These are phyloP conservation scores for Steccherinum ochraceum DNA, from an alignment of 768 basidiomycete species.

Conservation along the genomic window DNA sequence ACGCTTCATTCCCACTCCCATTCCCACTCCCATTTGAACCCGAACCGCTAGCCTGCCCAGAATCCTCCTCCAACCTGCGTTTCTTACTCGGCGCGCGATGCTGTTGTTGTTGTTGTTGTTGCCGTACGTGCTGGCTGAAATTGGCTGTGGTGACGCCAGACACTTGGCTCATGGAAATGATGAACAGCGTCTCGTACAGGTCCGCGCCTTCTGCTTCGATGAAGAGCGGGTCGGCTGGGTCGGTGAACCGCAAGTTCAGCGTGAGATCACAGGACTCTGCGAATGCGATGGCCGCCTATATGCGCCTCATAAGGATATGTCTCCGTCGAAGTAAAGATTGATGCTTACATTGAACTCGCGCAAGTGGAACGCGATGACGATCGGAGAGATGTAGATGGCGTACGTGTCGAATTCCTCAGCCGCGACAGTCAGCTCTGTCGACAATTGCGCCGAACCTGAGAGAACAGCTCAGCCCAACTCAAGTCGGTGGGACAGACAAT, in stretches of 20 bases:
- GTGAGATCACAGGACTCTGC: constrained; percentile 64
- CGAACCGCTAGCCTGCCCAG: constrained; percentile 14
- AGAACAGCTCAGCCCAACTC: too few species aligned
- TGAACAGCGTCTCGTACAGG: constrained; percentile 58
- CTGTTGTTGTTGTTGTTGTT: constrained; percentile 3
- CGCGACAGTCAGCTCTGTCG: constrained; percentile 72
- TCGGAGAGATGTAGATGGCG: constrained; percentile 55
- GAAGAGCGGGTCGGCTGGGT: constrained; percentile 67
- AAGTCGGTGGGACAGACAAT: too few species aligned
- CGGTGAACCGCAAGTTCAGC: constrained; percentile 71
- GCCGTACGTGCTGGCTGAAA: background rate
- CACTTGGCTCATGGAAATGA: constrained; percentile 61
- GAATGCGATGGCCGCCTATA: constrained; percentile 72
- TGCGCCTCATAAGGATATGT: background rate
- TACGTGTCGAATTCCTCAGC: constrained; percentile 80
- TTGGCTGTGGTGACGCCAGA: background rate
- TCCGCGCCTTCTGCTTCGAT: constrained; percentile 66
- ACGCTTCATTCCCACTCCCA: constrained; percentile 28
- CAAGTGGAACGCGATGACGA: constrained; percentile 71
- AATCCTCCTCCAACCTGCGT: constrained; percentile 32
- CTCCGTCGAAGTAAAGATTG: background rate
- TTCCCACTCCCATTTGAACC: background rate
- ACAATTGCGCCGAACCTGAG: constrained; percentile 53
- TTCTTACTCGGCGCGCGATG: constrained; percentile 29
- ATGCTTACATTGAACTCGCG: constrained; percentile 72